Percentiles rank a stretch among this genome's conserved stretches.
Conservation (phyloP, 1,284 basidiomycete species). For the Albatrellus sp. region DNA sequence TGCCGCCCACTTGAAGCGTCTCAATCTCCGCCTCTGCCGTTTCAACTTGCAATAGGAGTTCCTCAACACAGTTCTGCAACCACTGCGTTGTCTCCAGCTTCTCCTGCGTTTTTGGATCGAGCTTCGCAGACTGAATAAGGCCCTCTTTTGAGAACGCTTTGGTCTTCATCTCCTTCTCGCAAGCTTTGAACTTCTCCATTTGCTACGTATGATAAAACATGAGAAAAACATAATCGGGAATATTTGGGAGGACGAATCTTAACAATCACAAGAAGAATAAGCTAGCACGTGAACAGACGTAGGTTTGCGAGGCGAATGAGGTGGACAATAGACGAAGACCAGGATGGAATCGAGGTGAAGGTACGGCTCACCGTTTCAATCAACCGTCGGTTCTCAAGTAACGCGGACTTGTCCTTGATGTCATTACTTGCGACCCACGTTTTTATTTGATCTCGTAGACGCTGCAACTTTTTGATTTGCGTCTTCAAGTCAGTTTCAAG, state of each 20-base stretch:
- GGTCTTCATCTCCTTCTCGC: slow-evolving; percentile 99
- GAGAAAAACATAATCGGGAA: not conserved
- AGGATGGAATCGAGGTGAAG: not conserved
- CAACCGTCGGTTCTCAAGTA: slow-evolving; percentile 88
- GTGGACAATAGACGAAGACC: not conserved
- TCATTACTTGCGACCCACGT: slow-evolving; percentile 97
- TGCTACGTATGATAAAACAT: slow-evolving; percentile 46
- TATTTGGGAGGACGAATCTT: not conserved
- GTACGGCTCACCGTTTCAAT: slow-evolving; percentile 85
- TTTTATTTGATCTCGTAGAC: slow-evolving; percentile 98
- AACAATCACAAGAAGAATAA: not conserved
- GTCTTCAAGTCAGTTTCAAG: slow-evolving; percentile 91
- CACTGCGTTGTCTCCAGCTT: slow-evolving; percentile 85
- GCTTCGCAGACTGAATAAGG: slow-evolving; percentile 84
- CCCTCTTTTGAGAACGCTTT: slow-evolving; percentile 99
- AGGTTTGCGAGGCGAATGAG: not conserved
- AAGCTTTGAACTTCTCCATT: slow-evolving; percentile 99
- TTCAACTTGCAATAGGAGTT: slow-evolving; percentile 89
- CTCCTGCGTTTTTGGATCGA: slow-evolving; percentile 95
- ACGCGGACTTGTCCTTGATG: slow-evolving; percentile 95
- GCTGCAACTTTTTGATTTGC: slow-evolving; percentile 98
- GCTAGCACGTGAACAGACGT: too few relatives aligned
- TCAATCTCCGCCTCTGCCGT: slow-evolving; percentile 94
- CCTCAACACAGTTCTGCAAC: slow-evolving; percentile 83
- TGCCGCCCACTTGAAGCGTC: slow-evolving; percentile 68